Conservation (phyloP, 495 filamentous ascomycete species). For the Neurospora sp. region DNA sequence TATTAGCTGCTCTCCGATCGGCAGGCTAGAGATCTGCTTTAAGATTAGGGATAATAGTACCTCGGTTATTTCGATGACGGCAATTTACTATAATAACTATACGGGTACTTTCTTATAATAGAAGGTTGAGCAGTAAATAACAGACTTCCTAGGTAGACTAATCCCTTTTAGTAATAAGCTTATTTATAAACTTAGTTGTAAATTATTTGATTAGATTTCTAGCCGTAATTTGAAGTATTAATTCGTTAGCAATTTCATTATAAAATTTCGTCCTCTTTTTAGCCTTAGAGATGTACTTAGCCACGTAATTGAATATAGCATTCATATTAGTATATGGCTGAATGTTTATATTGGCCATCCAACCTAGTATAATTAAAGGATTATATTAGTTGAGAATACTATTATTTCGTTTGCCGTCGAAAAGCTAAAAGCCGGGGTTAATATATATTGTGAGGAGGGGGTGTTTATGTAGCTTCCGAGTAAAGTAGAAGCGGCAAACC, state of each 20-base stretch:
- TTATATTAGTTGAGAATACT: too few species aligned
- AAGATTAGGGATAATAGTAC: neutral
- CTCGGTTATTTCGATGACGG: neutral
- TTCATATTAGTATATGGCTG: too few species aligned
- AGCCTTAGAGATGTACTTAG: too few species aligned
- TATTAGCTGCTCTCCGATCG: neutral
- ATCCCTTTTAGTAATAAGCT: neutral
- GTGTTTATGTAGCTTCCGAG: too few species aligned
- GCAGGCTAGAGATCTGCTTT: rapidly evolving
- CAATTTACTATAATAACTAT: neutral
- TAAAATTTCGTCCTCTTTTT: neutral
- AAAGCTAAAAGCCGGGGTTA: too few species aligned
- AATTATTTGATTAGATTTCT: neutral
- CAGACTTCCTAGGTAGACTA: neutral
- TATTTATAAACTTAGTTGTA: neutral
- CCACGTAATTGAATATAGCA: too few species aligned
- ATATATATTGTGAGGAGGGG: too few species aligned
- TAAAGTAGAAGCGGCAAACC: too few species aligned
- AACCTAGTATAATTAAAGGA: too few species aligned
- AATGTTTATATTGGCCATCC: too few species aligned
- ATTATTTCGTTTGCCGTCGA: too few species aligned
- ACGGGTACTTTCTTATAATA: neutral
- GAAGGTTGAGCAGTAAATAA: neutral
- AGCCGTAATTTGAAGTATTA: neutral
- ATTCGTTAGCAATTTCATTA: neutral